Percentiles rank a stretch among this genome's conserved stretches.
Evolutionary conservation across 768 basidiomycete species (phyloP).

Genomic region (Solioccasus polychromus): DNA sequence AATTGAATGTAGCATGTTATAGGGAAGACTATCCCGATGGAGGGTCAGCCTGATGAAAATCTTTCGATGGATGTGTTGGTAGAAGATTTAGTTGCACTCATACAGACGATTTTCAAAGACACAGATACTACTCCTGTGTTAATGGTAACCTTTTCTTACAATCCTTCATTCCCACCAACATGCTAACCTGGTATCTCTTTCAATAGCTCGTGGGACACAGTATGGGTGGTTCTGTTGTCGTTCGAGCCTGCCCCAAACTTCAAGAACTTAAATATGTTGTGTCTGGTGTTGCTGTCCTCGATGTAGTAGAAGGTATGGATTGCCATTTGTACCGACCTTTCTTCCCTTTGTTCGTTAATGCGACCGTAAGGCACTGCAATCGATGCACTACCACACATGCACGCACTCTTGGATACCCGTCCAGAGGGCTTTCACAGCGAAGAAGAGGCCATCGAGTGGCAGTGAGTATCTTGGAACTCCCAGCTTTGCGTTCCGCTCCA

Average conservation of each 20-base stretch:
- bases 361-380: slow-evolving; percentile 72
- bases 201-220: slow-evolving; percentile 86
- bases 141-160: slow-evolving; percentile 43
- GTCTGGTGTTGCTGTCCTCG: slow-evolving; percentile 75
- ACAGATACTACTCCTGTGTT: slow-evolving; percentile 63
- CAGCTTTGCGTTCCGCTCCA: neutral
- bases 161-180: neutral
- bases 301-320: slow-evolving; percentile 82
- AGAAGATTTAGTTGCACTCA: slow-evolving; percentile 67
- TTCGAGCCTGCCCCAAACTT: slow-evolving; percentile 64
- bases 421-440: slow-evolving; percentile 82
- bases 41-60: slow-evolving; percentile 22
- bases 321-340: neutral
- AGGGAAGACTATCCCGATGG: slow-evolving; percentile 28
- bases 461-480: slow-evolving; percentile 54
- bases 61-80: slow-evolving; percentile 73
- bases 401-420: slow-evolving; percentile 76
- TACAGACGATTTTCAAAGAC: slow-evolving; percentile 70
- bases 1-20: neutral
- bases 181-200: neutral
- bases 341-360: neutral
- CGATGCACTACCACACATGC: slow-evolving; percentile 93
- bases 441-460: slow-evolving; percentile 92
- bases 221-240: slow-evolving; percentile 92
- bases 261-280: slow-evolving; percentile 68